Evolutionary conservation across 352 stramenopile genomes (phyloP), one percentile per base, ranked within the genome.

Genomic region (Globisporangium perplexum): DNA sequence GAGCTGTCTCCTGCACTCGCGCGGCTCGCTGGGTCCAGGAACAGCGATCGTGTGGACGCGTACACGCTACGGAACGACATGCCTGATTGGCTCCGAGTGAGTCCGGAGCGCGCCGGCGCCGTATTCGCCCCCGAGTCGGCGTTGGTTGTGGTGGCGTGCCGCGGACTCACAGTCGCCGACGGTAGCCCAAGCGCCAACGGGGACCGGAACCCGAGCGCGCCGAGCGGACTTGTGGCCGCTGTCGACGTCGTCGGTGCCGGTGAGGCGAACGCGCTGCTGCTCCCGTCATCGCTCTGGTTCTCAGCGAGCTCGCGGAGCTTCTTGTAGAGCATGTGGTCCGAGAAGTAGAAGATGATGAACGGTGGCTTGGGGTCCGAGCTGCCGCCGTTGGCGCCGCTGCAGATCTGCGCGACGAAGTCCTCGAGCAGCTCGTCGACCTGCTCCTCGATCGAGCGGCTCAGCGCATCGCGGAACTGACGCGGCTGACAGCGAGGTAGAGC

Each of bases 331-430:
- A 53, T 14, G 41, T 50, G 14, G 18, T 63, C 48, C 10, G 69
- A 72, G 49, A 65, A 74, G 41, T 68, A 63, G 41, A 72, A 77
- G n/a, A 72, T 61, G 31, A 77, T 33, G 42, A 74, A 77, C 17
- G 55, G n/a, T 24, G 38, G 28, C 36, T 14, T 5, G 18, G 38
- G 44, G 12, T 23, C 23, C 33, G 18, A 11, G 46, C 35, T 44
- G 17, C 59, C n/a, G n/a, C n/a, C 33, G 23, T 62, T 46, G 7
- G 50, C 31, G 4, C n/a, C 45, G 23, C 55, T 30, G 28, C 8
- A 46, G 24, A 57, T 12, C 11, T 60, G 51, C 5, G 26, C 4
- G 31, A 50, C 48, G 12, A 74, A 55, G 51, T 20, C 15, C 2
- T 63, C 35, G 24, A 82, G 61, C 10, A 75, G 47, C 11, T 38